These are phyloP conservation scores for Tulasnella sp. DNA, from an alignment of 768 basidiomycete species.

Conservation along the genomic window DNA sequence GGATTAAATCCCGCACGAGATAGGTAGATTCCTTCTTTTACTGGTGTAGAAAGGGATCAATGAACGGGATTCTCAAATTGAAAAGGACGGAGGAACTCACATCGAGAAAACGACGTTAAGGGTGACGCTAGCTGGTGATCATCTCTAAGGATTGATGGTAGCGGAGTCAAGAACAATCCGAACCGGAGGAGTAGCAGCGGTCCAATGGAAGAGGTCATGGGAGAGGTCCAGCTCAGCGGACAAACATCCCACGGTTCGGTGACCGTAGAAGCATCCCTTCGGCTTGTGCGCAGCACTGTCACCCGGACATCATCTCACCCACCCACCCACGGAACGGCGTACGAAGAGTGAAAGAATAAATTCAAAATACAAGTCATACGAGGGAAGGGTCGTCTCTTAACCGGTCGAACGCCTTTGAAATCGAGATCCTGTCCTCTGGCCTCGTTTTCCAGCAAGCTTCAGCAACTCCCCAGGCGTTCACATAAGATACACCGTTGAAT, in stretches of 20 bases:
- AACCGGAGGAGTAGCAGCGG: slow-evolving; percentile 12
- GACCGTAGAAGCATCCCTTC: too few species aligned
- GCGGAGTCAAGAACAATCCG: slow-evolving; percentile 19
- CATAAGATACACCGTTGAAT: too few species aligned
- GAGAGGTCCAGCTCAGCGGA: slow-evolving; percentile 17
- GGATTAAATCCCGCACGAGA: slow-evolving; percentile 78
- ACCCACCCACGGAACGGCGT: too few species aligned
- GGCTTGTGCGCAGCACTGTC: too few species aligned
- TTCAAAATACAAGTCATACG: too few species aligned
- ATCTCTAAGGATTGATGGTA: slow-evolving; percentile 59
- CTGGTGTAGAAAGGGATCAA: slow-evolving; percentile 48
- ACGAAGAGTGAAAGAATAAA: too few species aligned
- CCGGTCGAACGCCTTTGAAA: too few species aligned
- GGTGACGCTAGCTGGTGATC: slow-evolving; percentile 82
- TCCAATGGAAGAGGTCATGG: not conserved
- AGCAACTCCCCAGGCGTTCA: too few species aligned
- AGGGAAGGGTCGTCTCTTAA: too few species aligned
- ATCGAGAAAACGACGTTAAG: slow-evolving; percentile 73
- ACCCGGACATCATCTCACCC: too few species aligned
- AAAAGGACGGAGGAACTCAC: slow-evolving; percentile 52
- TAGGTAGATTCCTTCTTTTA: slow-evolving; percentile 88
- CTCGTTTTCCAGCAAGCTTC: too few species aligned
- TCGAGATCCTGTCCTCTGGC: too few species aligned
- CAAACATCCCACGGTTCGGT: slow-evolving; percentile 12
- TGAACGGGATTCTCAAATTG: not conserved